These are phyloP conservation scores for Fusarium marasasianum DNA, from an alignment of 2,329 filamentous ascomycete genomes.

Conservation along the genomic window DNA sequence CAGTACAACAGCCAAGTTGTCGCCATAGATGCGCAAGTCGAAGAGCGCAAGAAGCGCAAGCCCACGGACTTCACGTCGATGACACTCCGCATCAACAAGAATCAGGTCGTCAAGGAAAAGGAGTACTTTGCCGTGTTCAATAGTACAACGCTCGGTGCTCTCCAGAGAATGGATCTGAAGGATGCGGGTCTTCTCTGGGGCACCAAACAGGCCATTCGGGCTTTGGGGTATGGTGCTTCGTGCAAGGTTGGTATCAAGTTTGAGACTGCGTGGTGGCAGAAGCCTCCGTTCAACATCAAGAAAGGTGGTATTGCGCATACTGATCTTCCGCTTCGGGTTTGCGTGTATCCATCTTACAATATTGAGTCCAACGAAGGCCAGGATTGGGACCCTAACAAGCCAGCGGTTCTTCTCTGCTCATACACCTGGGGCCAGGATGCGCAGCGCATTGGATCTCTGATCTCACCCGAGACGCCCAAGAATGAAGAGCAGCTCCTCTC, in stretches of 20 bases:
- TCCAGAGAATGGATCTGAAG: slow-evolving; percentile 33
- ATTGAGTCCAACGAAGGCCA: slow-evolving; percentile 1
- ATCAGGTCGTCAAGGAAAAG: not conserved
- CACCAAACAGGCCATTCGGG: slow-evolving; percentile 44
- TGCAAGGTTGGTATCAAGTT: slow-evolving; percentile 49
- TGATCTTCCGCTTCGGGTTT: slow-evolving; percentile 46
- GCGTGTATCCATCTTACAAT: slow-evolving; percentile 48
- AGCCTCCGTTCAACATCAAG: slow-evolving; percentile 1
- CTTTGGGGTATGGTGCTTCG: slow-evolving; percentile 44
- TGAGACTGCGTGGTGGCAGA: slow-evolving; percentile 42
- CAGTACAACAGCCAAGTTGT: slow-evolving; percentile 21
- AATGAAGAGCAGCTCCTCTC: slow-evolving; percentile 19
- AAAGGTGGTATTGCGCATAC: slow-evolving; percentile 26
- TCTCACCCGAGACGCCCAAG: slow-evolving; percentile 9
- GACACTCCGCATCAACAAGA: slow-evolving; percentile 8
- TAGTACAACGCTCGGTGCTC: slow-evolving; percentile 22
- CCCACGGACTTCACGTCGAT: not conserved
- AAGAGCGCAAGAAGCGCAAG: not conserved
- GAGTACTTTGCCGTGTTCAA: slow-evolving; percentile 37
- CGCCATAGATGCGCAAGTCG: slow-evolving; percentile 21
- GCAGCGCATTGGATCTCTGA: slow-evolving; percentile 24
- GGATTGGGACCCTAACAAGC: not conserved
- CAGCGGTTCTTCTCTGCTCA: slow-evolving; percentile 30
- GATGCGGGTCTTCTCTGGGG: slow-evolving; percentile 42
- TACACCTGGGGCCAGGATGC: slow-evolving; percentile 38